phyloP scores from a whole-genome alignment of 208 protist species.

The Wallacemonas rigidus region DNA sequence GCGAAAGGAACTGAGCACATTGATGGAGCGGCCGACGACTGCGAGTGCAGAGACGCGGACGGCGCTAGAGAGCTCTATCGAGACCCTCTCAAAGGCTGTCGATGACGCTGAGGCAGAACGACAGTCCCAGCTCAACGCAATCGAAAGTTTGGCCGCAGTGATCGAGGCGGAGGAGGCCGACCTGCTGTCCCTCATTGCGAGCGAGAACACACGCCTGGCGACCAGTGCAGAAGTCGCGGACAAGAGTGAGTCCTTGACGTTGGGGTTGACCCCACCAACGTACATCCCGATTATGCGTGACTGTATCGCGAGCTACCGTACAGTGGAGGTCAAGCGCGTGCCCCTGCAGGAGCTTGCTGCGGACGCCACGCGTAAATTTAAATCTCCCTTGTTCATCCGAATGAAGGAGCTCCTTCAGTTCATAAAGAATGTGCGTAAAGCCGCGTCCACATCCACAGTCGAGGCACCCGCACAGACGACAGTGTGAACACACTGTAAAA shows the following conservation, averaged over 20 bases:
- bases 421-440: constrained; percentile 59
- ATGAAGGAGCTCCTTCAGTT: constrained; percentile 82
- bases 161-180: constrained; percentile 25
- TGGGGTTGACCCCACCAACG: constrained; percentile 1
- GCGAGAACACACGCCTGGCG: not conserved
- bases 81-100: constrained; percentile 28
- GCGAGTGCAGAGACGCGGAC: constrained; percentile 15
- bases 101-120: constrained; percentile 36
- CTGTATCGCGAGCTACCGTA: constrained; percentile 73
- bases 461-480: no score
- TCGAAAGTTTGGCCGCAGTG: constrained; percentile 22
- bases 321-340: constrained; percentile 51
- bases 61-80: constrained; percentile 25
- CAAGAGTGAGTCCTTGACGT: not conserved
- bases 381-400: constrained; percentile 84
- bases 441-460: not conserved
- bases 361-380: constrained; percentile 83
- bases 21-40: constrained; percentile 3
- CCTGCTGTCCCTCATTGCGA: constrained; percentile 16
- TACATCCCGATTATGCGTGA: constrained; percentile 65
- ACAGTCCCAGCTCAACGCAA: constrained; percentile 20
- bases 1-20: constrained; percentile 23
- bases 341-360: constrained; percentile 75
- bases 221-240: not conserved
- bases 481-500: not conserved